Percentiles rank a stretch among this genome's conserved stretches.
phyloP scores from a whole-genome alignment of 2,329 filamentous ascomycete genomes.

The Myriosclerotinia curreyana region DNA sequence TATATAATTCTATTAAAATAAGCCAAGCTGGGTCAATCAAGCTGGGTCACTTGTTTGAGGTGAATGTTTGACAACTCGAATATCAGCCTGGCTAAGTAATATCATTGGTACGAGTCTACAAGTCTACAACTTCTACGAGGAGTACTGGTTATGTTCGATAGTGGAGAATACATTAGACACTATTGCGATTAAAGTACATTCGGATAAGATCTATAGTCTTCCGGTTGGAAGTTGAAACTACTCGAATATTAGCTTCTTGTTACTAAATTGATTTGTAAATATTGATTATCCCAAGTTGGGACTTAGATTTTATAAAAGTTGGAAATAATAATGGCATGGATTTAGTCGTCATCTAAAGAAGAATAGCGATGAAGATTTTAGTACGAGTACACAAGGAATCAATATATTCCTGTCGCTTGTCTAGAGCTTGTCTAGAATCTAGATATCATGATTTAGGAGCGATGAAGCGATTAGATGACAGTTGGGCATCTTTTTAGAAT shows the following conservation, averaged over 20 bases:
- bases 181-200: not conserved
- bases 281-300: not conserved
- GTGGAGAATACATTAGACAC: not conserved
- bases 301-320: not conserved
- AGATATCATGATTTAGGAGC: not conserved
- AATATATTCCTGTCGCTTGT: not conserved
- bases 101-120: too few species aligned
- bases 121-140: too few species aligned
- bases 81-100: not conserved
- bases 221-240: not conserved
- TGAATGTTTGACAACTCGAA: not conserved
- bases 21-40: not conserved
- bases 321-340: not conserved
- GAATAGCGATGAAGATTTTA: too few species aligned
- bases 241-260: not conserved
- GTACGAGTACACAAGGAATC: not conserved
- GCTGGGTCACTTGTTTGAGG: not conserved
- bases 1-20: too few species aligned
- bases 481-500: not conserved
- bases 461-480: too few species aligned
- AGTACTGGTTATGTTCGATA: not conserved
- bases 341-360: not conserved
- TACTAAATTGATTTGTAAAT: not conserved
- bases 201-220: slow-evolving; percentile 14
- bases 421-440: too few species aligned